Conservation (phyloP, 2,329 filamentous ascomycete genomes). For the Ascochyta koolunga region DNA sequence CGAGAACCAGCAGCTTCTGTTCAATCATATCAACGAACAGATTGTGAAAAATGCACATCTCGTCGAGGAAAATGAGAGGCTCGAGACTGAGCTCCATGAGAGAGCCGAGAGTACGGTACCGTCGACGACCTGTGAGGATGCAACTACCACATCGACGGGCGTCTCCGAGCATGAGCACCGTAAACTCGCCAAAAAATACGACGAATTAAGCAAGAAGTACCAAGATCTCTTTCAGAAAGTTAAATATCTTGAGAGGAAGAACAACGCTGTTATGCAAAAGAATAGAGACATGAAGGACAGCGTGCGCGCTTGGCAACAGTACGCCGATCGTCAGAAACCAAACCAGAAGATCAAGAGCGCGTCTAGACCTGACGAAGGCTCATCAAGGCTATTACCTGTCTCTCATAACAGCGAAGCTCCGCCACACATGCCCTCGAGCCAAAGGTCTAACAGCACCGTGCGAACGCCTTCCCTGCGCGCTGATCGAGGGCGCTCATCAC, state of each 20-base stretch:
- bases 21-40: constrained; percentile 34
- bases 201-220: constrained; percentile 41
- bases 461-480: constrained; percentile 23
- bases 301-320: constrained; percentile 47
- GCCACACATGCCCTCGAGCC: constrained; percentile 32
- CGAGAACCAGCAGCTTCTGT: constrained; percentile 35
- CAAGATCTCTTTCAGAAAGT: constrained; percentile 34
- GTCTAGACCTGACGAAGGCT: constrained; percentile 14
- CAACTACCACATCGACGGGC: neutral
- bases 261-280: constrained; percentile 41
- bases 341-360: constrained; percentile 30
- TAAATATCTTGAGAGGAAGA: constrained; percentile 44
- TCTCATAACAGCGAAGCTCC: constrained; percentile 17
- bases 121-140: constrained; percentile 2
- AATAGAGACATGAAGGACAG: constrained; percentile 50
- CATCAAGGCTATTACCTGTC: constrained; percentile 2
- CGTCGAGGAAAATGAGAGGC: constrained; percentile 30
- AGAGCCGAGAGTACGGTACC: constrained; percentile 5
- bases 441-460: constrained; percentile 19
- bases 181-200: constrained; percentile 36
- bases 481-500: constrained; percentile 25
- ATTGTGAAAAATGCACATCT: constrained; percentile 35
- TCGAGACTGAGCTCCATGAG: constrained; percentile 26
- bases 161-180: constrained; percentile 34
- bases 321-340: constrained; percentile 38